These are phyloP conservation scores for Alternaria longipes DNA, from an alignment of 2,329 filamentous ascomycete species.

Conservation along the genomic window DNA sequence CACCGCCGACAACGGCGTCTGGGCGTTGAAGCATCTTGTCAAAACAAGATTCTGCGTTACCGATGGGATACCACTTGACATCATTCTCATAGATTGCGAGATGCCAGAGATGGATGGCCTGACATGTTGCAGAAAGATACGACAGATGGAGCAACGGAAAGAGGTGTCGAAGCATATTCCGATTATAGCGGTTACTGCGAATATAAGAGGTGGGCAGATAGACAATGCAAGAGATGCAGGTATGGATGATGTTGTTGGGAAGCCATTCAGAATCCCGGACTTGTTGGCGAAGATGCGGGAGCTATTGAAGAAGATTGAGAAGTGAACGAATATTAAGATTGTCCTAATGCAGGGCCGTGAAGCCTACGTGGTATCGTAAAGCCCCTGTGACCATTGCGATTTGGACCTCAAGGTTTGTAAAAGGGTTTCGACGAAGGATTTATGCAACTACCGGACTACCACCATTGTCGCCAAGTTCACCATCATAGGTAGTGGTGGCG, in stretches of 20 bases:
- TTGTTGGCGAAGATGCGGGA: conserved; percentile 39
- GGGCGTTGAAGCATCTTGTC: conserved; percentile 38
- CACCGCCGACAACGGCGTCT: conserved; percentile 47
- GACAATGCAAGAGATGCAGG: conserved; percentile 40
- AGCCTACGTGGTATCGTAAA: not conserved
- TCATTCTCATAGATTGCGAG: conserved; percentile 51
- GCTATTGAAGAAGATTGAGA: conserved; percentile 27
- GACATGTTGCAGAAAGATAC: conserved; percentile 44
- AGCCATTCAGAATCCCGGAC: conserved; percentile 48
- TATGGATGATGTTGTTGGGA: conserved; percentile 49
- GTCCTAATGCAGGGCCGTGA: not conserved
- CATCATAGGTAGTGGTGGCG: not conserved
- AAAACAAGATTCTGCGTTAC: conserved; percentile 27
- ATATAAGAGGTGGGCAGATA: conserved; percentile 48
- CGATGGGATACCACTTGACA: conserved; percentile 31
- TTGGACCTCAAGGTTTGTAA: too few species aligned
- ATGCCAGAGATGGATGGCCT: conserved; percentile 54
- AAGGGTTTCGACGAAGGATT: too few species aligned
- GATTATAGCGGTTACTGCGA: conserved; percentile 50
- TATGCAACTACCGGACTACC: not conserved
- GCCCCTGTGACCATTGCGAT: not conserved
- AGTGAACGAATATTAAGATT: not conserved
- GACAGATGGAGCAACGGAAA: conserved; percentile 38
- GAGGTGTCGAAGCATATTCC: conserved; percentile 41
- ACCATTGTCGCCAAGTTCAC: too few species aligned